Conservation (phyloP, 1,139 yeast genomes). For the Hansenula sp. region DNA sequence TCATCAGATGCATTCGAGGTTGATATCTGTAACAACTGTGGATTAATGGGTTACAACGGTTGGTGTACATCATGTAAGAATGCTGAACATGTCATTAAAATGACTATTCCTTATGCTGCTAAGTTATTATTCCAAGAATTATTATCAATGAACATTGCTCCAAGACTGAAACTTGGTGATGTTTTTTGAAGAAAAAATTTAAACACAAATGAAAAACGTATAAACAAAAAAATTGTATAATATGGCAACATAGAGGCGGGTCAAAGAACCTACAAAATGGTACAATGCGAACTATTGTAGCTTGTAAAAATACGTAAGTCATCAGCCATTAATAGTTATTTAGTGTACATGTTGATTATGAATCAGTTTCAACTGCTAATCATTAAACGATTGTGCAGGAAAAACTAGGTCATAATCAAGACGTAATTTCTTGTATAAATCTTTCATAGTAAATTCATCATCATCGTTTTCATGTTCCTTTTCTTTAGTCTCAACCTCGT, state of each 20-base stretch:
- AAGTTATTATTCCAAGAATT: conserved; percentile 93
- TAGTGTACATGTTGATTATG: no score
- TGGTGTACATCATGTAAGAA: conserved; percentile 97
- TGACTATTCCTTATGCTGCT: conserved; percentile 99
- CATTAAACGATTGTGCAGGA: conserved; percentile 16
- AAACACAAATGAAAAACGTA: no score
- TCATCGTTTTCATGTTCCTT: conserved; percentile 24
- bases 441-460: conserved; percentile 39
- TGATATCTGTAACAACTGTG: conserved; percentile 91
- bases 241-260: no score
- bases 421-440: conserved; percentile 35
- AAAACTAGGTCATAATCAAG: conserved; percentile 37
- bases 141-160: conserved; percentile 96
- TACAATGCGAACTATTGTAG: background rate
- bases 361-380: background rate
- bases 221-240: background rate
- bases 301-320: background rate
- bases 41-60: conserved; percentile 96
- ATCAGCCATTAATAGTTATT: background rate
- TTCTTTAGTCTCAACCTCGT: conserved; percentile 21
- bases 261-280: background rate
- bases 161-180: conserved; percentile 85
- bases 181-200: conserved; percentile 40
- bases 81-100: conserved; percentile 78
- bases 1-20: conserved; percentile 98